Percentiles rank a stretch among this genome's conserved stretches.
Conservation (phyloP, 192 early-diverging fungal species). For the Gaertneriomyces semiglobifer region DNA sequence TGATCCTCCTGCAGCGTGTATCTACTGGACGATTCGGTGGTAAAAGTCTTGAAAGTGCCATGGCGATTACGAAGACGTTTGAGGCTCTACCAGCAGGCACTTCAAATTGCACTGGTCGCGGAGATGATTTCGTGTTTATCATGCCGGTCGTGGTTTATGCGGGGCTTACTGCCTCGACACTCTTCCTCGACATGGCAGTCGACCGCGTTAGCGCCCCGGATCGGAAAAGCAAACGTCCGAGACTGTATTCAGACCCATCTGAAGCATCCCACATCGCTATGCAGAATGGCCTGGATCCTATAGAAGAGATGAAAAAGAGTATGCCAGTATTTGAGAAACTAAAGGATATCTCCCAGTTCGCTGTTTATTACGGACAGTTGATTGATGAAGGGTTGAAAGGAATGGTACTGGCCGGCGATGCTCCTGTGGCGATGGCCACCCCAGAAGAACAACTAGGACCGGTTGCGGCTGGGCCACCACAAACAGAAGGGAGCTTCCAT, state of each 20-base stretch:
- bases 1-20: constrained; percentile 40
- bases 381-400: constrained; percentile 41
- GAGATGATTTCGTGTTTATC: constrained; percentile 42
- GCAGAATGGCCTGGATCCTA: constrained; percentile 18
- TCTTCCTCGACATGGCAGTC: constrained; percentile 45
- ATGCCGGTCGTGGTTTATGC: constrained; percentile 47
- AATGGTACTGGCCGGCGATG: constrained; percentile 16
- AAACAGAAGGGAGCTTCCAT: not conserved
- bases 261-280: not conserved
- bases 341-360: constrained; percentile 37
- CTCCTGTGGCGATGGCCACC: not conserved
- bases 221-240: constrained; percentile 25
- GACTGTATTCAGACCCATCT: not conserved
- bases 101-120: not conserved
- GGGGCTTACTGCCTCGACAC: constrained; percentile 37
- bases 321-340: constrained; percentile 41
- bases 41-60: constrained; percentile 26
- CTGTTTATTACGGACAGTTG: constrained; percentile 44
- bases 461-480: too few relatives aligned
- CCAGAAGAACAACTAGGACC: too few relatives aligned
- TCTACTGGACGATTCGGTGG: constrained; percentile 33
- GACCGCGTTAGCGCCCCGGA: constrained; percentile 11
- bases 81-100: constrained; percentile 28
- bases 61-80: constrained; percentile 32
- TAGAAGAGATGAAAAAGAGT: constrained; percentile 32